A percentile compares a stretch with the other conserved stretches of the same genome.
These are phyloP conservation scores for Colletotrichum lindemuthianum DNA, from an alignment of 2,329 filamentous ascomycete species.

Conservation along the genomic window DNA sequence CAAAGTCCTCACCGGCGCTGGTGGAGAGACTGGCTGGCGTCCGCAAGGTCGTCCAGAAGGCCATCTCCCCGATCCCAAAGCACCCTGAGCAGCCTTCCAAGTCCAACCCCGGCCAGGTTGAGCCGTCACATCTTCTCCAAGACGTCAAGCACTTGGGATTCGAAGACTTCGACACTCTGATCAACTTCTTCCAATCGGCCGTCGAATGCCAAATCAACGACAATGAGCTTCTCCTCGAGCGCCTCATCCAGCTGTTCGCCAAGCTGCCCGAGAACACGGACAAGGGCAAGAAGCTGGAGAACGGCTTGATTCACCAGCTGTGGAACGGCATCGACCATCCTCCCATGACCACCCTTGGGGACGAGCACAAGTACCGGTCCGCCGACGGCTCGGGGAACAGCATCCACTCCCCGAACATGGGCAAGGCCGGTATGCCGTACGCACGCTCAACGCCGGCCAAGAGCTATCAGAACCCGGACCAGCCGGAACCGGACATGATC, in stretches of 20 bases:
- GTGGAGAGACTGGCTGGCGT: constrained; percentile 27
- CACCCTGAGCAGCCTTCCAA: constrained; percentile 11
- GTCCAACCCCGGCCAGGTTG: constrained; percentile 2
- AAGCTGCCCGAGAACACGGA: constrained; percentile 33
- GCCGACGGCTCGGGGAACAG: constrained; percentile 39
- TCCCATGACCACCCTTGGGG: constrained; percentile 33
- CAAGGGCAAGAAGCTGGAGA: constrained; percentile 34
- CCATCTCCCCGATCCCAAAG: constrained; percentile 19
- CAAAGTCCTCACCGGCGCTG: constrained; percentile 27
- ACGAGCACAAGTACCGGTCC: constrained; percentile 36
- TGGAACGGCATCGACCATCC: constrained; percentile 38
- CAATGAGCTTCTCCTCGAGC: constrained; percentile 35
- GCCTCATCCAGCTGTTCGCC: constrained; percentile 35
- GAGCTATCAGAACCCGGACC: constrained; percentile 34
- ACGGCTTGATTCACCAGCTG: constrained; percentile 36
- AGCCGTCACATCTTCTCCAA: constrained; percentile 30
- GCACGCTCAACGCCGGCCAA: constrained; percentile 33
- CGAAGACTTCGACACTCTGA: constrained; percentile 36
- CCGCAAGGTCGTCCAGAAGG: constrained; percentile 22
- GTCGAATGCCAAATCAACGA: constrained; percentile 34
- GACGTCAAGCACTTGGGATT: constrained; percentile 37
- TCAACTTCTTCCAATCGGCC: constrained; percentile 32
- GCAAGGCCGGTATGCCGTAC: constrained; percentile 37
- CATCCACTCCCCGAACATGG: constrained; percentile 31
- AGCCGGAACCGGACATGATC: constrained; percentile 36